Evolutionary conservation across 2,329 filamentous ascomycete species (phyloP).

Genomic region (Dactylellina haptotyla): DNA sequence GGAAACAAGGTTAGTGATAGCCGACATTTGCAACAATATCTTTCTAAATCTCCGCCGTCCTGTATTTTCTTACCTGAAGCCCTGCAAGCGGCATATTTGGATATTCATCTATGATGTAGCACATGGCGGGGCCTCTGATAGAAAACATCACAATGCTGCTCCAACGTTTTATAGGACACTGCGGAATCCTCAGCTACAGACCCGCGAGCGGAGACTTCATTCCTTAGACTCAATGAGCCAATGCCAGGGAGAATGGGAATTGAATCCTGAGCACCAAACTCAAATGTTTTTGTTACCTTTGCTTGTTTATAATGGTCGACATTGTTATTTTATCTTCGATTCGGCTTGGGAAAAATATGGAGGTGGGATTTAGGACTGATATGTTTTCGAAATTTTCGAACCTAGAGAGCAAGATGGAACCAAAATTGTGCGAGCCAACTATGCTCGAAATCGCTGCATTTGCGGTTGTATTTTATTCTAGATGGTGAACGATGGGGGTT

Average conservation of each 20-base stretch:
- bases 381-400: too few species aligned
- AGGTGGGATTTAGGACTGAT: too few species aligned
- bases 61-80: conserved; percentile 10
- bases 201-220: background rate
- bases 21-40: too few species aligned
- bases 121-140: conserved; percentile 2
- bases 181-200: background rate
- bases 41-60: too few species aligned
- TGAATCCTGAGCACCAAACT: background rate
- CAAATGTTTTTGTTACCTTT: background rate
- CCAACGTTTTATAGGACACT: conserved; percentile 9
- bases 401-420: too few species aligned
- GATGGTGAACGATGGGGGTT: too few species aligned
- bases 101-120: conserved; percentile 5
- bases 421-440: too few species aligned
- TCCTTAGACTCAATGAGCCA: background rate
- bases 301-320: background rate
- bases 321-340: too few species aligned
- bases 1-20: background rate
- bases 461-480: too few species aligned
- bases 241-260: background rate
- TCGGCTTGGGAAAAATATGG: too few species aligned
- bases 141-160: conserved; percentile 16
- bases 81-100: background rate
- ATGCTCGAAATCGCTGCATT: too few species aligned